Evolutionary conservation across 202 grass and related monocot genomes (phyloP).

Genomic region (Eragrostis tef): DNA sequence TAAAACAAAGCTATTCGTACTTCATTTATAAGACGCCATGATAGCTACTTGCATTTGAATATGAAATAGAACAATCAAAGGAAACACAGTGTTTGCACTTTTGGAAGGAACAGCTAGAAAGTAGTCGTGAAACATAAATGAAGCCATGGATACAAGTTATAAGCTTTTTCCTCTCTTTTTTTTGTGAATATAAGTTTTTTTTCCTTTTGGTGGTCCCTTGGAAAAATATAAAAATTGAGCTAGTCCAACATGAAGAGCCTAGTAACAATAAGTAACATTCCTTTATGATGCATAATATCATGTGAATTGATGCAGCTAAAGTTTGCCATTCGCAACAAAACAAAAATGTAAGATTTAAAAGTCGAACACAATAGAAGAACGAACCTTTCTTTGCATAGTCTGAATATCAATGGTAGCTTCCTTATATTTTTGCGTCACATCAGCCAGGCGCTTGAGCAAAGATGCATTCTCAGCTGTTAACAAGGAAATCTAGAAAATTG

Average conservation of each 20-base stretch:
- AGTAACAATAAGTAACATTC: no score
- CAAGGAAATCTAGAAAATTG: slow-evolving; percentile 61
- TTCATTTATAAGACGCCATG: slow-evolving; percentile 22
- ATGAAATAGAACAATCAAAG: slow-evolving; percentile 31
- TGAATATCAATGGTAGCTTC: slow-evolving; percentile 66
- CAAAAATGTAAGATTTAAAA: slow-evolving; percentile 21
- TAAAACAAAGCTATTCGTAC: slow-evolving; percentile 21
- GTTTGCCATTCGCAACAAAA: no score
- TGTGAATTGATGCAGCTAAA: no score
- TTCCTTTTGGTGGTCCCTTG: no score
- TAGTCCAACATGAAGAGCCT: no score
- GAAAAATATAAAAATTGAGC: no score
- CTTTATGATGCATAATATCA: no score
- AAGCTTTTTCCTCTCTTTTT: no score
- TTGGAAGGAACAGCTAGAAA: no score
- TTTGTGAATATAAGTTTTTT: no score
- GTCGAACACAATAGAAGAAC: slow-evolving; percentile 1
- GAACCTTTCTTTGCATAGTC: slow-evolving; percentile 73
- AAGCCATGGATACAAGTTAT: no score
- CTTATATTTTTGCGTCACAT: slow-evolving; percentile 81
- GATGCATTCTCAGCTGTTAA: slow-evolving; percentile 80
- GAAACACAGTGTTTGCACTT: neutral
- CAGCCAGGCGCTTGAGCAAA: slow-evolving; percentile 63
- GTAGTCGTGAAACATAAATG: no score
- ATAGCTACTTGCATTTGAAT: slow-evolving; percentile 2